Base-by-base conservation (phyloP, 805 yeast genomes). In the Teunomyces tritomae region DNA sequence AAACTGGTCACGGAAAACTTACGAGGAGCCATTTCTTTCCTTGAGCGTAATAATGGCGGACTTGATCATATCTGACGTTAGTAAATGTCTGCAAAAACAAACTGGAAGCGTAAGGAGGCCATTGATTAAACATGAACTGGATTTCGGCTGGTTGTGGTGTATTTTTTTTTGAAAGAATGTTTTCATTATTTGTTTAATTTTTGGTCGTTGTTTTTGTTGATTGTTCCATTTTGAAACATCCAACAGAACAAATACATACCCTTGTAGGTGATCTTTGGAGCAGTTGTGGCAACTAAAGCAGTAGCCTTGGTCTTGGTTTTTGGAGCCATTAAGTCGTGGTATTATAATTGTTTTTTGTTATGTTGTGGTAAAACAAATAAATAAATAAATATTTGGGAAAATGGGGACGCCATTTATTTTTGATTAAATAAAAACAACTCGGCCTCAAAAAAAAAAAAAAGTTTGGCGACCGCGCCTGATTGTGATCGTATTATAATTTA, bases 11-110 rank as follows among this genome's bases (percentile, higher is more conserved):
- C 34, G 20, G 41, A 30, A 49, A 48, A 78, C 83, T 57, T 76
- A 78, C 82, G 80, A 76, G 41, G 89, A 82, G 47, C 96, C 96
- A 52, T 79, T 85, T 71, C 95, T 83, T 62, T 87, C 91, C 59
- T 86, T 85, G 61, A 89, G 77, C 43, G 85, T 74, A 34, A 75
- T 62, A 54, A 89, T 75, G 44, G 92, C 95, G 50, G 85, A 80
- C 61, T 75, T 76, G 64, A 83, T 81, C 80, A 82, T 77, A 50
- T 83, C 87, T 79, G 43, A 34, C 45, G 64, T 56, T 47, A 59
- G 61, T 52, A 43, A 32, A 8, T 32, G 29, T n/a, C 7, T 24
- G 29, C 5, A 11, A 5, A 5, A n/a, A 7, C 17, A 32, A 8
- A 32, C 16, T 13, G 10, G 34, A 32, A 13, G 34, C 9, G 8